Conservation (phyloP, 2,329 filamentous ascomycete genomes). For the Penicillium occitanis region DNA sequence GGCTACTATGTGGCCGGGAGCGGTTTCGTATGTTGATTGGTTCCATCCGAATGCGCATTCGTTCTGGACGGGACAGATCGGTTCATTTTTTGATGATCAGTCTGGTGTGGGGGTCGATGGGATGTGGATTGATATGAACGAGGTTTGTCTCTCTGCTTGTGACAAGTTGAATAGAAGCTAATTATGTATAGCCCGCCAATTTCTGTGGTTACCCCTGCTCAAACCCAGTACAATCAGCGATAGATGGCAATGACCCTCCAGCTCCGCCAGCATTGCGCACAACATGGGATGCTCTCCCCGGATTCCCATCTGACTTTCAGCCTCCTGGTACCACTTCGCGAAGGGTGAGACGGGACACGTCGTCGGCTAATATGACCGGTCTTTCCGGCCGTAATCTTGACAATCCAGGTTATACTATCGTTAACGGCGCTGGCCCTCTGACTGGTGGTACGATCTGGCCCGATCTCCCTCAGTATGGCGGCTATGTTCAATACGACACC, state of each 20-base stretch:
- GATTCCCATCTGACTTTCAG: slow-evolving; percentile 68
- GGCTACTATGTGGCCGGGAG: slow-evolving; percentile 74
- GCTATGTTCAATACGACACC: slow-evolving; percentile 68
- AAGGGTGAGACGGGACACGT: background rate
- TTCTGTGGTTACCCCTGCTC: slow-evolving; percentile 59
- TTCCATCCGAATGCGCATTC: slow-evolving; percentile 62
- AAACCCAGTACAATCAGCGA: slow-evolving; percentile 53
- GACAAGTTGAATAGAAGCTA: background rate
- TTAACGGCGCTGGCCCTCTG: slow-evolving; percentile 57
- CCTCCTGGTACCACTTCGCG: slow-evolving; percentile 39
- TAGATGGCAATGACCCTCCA: slow-evolving; percentile 53
- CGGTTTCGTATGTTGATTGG: slow-evolving; percentile 74
- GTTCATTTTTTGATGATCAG: slow-evolving; percentile 61
- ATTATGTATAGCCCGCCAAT: slow-evolving; percentile 39
- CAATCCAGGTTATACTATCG: slow-evolving; percentile 64
- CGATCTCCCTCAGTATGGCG: slow-evolving; percentile 63
- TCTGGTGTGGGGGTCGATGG: slow-evolving; percentile 73
- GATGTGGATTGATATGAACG: slow-evolving; percentile 74
- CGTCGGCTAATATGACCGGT: slow-evolving; percentile 39
- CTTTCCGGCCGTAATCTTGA: slow-evolving; percentile 64
- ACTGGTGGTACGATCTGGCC: slow-evolving; percentile 64
- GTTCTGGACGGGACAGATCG: slow-evolving; percentile 71
- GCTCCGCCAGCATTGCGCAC: slow-evolving; percentile 61
- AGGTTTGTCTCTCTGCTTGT: slow-evolving; percentile 33
- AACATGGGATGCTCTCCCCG: slow-evolving; percentile 67